Conservation (phyloP, 208 protist genomes). For the Trypanosoma scelopori region DNA sequence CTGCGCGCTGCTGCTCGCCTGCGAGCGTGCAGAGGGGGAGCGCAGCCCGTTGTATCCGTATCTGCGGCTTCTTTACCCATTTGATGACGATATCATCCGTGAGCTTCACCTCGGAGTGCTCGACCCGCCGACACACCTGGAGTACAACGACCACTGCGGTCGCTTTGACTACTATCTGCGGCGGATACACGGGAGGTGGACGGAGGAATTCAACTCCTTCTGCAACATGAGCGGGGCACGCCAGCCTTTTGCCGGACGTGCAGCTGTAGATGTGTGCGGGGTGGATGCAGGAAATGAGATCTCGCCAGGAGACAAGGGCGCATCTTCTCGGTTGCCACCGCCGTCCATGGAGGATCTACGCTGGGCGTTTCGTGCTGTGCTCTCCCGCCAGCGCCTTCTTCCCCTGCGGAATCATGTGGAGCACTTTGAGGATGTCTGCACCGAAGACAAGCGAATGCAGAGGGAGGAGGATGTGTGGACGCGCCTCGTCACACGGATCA, state of each 20-base stretch:
- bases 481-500: slow-evolving; percentile 31
- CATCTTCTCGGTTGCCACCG: slow-evolving; percentile 13
- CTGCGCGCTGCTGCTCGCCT: slow-evolving; percentile 54
- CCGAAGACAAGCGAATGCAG: slow-evolving; percentile 17
- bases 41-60: slow-evolving; percentile 51
- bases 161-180: slow-evolving; percentile 58
- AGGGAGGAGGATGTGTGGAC: slow-evolving; percentile 32
- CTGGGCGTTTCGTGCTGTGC: slow-evolving; percentile 63
- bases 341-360: slow-evolving; percentile 51
- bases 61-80: slow-evolving; percentile 36
- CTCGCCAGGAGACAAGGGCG: background rate
- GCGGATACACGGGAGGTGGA: slow-evolving; percentile 49
- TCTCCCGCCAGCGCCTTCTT: slow-evolving; percentile 55
- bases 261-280: background rate
- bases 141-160: slow-evolving; percentile 57
- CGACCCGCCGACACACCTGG: slow-evolving; percentile 49
- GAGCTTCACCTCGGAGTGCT: slow-evolving; percentile 61
- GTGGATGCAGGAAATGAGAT: background rate
- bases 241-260: background rate
- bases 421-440: slow-evolving; percentile 25
- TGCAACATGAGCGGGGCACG: background rate
- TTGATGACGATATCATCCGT: slow-evolving; percentile 64
- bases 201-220: slow-evolving; percentile 28
- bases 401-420: slow-evolving; percentile 25
- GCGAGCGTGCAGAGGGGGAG: slow-evolving; percentile 42